phyloP scores from a whole-genome alignment of 192 early-diverging fungal species.

The Fimicolochytrium jonesii region DNA sequence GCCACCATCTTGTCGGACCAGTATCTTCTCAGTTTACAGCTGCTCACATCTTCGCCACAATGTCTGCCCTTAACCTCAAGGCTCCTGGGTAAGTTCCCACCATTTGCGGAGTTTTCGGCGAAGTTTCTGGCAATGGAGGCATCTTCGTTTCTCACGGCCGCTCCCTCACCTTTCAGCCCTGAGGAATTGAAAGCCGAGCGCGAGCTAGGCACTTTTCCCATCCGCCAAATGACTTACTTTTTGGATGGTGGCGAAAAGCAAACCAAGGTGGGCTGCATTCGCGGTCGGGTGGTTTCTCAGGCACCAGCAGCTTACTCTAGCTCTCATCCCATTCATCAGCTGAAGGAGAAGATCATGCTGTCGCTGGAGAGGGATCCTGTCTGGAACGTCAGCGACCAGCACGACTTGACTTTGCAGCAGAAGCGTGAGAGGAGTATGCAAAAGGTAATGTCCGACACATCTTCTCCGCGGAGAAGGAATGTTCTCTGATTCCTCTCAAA shows the following conservation, averaged over 20 bases:
- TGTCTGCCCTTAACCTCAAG: too few species aligned
- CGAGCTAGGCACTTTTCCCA: slow-evolving; percentile 65
- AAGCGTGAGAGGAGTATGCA: slow-evolving; percentile 82
- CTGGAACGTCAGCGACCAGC: slow-evolving; percentile 74
- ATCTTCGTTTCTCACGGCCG: too few species aligned
- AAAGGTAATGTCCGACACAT: slow-evolving; percentile 52
- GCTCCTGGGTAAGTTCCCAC: too few species aligned
- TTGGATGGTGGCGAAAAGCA: slow-evolving; percentile 71
- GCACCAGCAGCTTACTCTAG: neutral
- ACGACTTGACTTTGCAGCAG: slow-evolving; percentile 70
- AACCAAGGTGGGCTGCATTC: slow-evolving; percentile 35
- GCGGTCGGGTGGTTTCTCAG: neutral
- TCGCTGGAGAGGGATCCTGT: slow-evolving; percentile 81
- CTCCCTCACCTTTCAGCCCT: neutral
- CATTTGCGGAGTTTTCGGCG: too few species aligned
- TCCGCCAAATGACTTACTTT: slow-evolving; percentile 76
- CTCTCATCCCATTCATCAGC: slow-evolving; percentile 23
- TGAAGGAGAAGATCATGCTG: slow-evolving; percentile 78
- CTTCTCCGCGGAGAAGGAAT: too few species aligned
- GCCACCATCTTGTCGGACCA: too few species aligned
- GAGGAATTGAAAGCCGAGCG: slow-evolving; percentile 66
- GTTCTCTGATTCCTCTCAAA: too few species aligned
- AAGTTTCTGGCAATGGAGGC: too few species aligned
- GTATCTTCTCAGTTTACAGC: too few species aligned
- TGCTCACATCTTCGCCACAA: too few species aligned